phyloP scores from a whole-genome alignment of 179 eudicot species.

The Patellifolia procumbens region DNA sequence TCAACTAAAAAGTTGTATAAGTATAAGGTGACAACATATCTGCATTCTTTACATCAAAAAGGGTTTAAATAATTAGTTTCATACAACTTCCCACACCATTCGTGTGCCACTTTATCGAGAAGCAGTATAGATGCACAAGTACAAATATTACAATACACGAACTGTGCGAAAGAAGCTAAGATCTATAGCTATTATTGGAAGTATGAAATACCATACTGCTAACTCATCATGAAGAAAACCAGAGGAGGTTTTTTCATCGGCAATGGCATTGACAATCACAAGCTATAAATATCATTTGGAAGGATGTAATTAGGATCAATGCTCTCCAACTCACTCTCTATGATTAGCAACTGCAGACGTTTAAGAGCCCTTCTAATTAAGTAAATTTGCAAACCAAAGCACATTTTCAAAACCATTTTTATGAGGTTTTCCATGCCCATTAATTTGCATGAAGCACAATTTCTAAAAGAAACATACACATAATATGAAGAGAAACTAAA shows the following conservation, averaged over 20 bases:
- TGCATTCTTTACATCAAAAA: no score
- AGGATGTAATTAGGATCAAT: constrained; percentile 28
- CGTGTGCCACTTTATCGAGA: no score
- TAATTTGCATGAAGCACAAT: not conserved
- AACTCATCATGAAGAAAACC: no score
- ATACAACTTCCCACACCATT: no score
- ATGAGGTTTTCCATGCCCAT: constrained; percentile 11
- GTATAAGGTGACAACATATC: no score
- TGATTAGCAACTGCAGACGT: constrained; percentile 14
- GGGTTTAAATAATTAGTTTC: no score
- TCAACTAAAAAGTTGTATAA: no score
- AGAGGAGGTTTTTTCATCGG: not conserved
- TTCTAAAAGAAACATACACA: not conserved
- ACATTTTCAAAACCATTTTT: not conserved
- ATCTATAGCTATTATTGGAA: no score
- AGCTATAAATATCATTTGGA: constrained; percentile 17
- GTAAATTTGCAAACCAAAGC: constrained; percentile 16
- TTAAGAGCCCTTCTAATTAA: constrained; percentile 2
- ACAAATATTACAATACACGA: no score
- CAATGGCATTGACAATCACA: not conserved
- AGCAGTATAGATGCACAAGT: no score
- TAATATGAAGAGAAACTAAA: not conserved
- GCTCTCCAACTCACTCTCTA: constrained; percentile 21
- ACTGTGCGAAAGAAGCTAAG: no score
- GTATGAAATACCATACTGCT: no score